Base-by-base conservation (phyloP, 352 stramenopile species). In the Hyaloperonospora brassicae region DNA sequence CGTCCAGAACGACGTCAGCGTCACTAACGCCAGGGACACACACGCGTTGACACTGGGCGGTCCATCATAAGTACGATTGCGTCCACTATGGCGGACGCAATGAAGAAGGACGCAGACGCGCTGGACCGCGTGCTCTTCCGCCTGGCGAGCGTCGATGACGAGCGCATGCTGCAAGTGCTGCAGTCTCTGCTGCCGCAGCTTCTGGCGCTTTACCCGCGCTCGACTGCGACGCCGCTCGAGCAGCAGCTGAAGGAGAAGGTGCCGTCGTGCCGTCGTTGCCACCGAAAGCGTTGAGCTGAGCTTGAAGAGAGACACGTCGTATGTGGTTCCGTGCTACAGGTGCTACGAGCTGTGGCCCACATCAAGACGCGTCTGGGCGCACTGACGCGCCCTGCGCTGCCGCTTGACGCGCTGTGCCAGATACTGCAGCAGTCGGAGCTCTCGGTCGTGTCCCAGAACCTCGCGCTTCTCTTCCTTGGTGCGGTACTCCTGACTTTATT, bases 401-500 rank as follows among this genome's bases (percentile, higher is more conserved):
- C 81, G n/a, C 52, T 88, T 25, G 49, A 62, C 11, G 62, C 70
- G 44, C 65, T 92, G 14, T 68, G 62, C 5, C 52, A 71, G 31
- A 46, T 86, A 48, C 38, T 89, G 17, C 61, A 60, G 11, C 59
- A 63, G 14, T 36, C 64, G 7, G 67, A 72, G 1, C 66, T 72
- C 6, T 83, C 70, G 10, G 67, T 72, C 11, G 87, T 86, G 23
- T 67, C 82, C 22, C 70, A 73, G 55, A 89, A 84, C 50, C 72
- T 93, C 58, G 68, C 78, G 2, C 70, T 87, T 22, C 62, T 90
- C 38, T 93, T 93, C 49, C 74, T 93, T 24, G 79, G 79, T 89
- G 35, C 61, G 59, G 13, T 5, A 39, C 3, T 1, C 10, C 11
- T 21, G 36, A 6, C 0, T 42, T 21, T 21, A 14, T 21, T 42